phyloP scores from a whole-genome alignment of 768 basidiomycete species.

The Tylopilus felleus region DNA sequence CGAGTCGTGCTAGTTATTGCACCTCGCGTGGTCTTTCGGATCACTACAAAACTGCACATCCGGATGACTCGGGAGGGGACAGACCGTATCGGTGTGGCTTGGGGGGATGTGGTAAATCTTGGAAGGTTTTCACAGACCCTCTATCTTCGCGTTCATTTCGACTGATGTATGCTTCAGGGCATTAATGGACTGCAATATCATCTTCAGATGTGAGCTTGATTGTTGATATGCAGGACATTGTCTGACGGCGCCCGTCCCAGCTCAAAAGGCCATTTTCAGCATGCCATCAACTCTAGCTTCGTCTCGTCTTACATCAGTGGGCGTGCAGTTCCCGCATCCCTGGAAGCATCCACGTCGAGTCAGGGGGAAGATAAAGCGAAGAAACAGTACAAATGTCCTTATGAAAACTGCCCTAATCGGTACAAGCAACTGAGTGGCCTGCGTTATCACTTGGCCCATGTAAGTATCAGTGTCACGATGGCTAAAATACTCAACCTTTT shows the following conservation, averaged over 20 bases:
- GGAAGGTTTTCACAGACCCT: conserved; percentile 57
- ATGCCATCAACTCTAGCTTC: conserved; percentile 41
- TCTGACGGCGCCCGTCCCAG: conserved; percentile 34
- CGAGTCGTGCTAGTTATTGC: conserved; percentile 50
- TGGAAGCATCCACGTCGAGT: conserved; percentile 19
- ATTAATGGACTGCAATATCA: conserved; percentile 88
- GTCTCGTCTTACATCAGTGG: conserved; percentile 26
- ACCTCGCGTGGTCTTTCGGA: conserved; percentile 76
- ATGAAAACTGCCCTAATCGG: conserved; percentile 64
- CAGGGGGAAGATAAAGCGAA: conserved; percentile 42
- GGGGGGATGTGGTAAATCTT: conserved; percentile 72
- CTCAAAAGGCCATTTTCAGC: conserved; percentile 73
- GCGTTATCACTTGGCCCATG: conserved; percentile 76
- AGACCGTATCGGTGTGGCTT: conserved; percentile 73
- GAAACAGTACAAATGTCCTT: conserved; percentile 57
- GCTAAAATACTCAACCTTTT: background rate
- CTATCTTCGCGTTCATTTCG: background rate
- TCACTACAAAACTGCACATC: conserved; percentile 52
- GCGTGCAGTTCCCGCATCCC: conserved; percentile 25
- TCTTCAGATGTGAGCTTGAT: conserved; percentile 65
- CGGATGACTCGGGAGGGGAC: conserved; percentile 31
- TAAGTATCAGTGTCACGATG: conserved; percentile 34
- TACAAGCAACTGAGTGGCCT: conserved; percentile 84
- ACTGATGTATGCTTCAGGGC: conserved; percentile 45
- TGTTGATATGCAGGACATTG: background rate